Conservation (phyloP, 805 yeast genomes). For the Myxozyma lipomycoides region DNA sequence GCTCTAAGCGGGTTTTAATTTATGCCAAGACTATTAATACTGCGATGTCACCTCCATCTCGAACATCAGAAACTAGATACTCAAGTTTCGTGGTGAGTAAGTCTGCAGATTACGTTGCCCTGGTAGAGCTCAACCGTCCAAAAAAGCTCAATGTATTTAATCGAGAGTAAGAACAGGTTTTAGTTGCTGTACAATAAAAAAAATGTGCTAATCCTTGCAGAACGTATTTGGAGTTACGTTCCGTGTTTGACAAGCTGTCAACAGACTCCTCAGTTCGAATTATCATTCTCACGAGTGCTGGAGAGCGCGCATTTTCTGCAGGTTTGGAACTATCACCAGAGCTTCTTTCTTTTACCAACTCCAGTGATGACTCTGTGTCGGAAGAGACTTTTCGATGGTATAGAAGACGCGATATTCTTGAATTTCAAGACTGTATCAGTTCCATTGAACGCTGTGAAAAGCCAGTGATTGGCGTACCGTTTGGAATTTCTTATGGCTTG, state of each 20-base stretch:
- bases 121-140: constrained; percentile 61
- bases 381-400: constrained; percentile 32
- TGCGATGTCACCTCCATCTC: too few species aligned
- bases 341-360: constrained; percentile 6
- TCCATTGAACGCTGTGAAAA: constrained; percentile 26
- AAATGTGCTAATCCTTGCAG: constrained; percentile 37
- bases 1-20: too few species aligned
- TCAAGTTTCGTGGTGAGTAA: too few species aligned
- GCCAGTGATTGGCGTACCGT: constrained; percentile 61
- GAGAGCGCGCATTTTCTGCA: constrained; percentile 53
- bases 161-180: constrained; percentile 3
- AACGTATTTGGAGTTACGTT: constrained; percentile 56
- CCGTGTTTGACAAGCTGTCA: constrained; percentile 47
- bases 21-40: too few species aligned
- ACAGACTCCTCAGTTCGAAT: constrained; percentile 46
- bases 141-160: constrained; percentile 53
- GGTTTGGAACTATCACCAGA: constrained; percentile 55
- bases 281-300: constrained; percentile 55
- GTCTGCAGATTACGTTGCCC: constrained; percentile 48
- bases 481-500: constrained; percentile 63
- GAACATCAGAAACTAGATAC: too few species aligned
- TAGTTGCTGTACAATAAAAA: not conserved
- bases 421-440: constrained; percentile 44
- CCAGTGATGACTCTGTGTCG: constrained; percentile 25
- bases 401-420: constrained; percentile 43